These are phyloP conservation scores for Xylaria sp. DNA, from an alignment of 2,329 filamentous ascomycete genomes.

Conservation along the genomic window DNA sequence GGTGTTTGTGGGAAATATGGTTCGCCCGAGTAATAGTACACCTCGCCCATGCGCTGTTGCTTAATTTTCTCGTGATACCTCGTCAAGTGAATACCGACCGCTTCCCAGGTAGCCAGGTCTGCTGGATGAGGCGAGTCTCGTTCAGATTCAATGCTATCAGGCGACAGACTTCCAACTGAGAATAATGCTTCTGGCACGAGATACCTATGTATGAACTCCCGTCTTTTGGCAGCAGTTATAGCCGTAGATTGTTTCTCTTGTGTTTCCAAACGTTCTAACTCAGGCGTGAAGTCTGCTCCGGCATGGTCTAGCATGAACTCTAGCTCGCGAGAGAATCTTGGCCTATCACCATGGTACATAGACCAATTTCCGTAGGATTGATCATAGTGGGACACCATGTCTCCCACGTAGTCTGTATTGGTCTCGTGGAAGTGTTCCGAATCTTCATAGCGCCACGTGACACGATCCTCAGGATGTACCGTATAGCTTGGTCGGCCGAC, in stretches of 20 bases:
- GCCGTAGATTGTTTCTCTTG: neutral
- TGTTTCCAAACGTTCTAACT: conserved; percentile 25
- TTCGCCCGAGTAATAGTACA: conserved; percentile 2
- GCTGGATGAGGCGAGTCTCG: conserved; percentile 34
- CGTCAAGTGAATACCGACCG: conserved; percentile 24
- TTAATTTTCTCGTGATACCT: conserved; percentile 14
- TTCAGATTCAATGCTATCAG: conserved; percentile 12
- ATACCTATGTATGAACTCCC: conserved; percentile 20
- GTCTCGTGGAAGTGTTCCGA: neutral
- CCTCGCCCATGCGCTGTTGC: neutral
- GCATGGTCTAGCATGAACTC: conserved; percentile 29
- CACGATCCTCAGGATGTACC: conserved; percentile 40
- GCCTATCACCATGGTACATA: conserved; percentile 11
- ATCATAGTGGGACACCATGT: conserved; percentile 23
- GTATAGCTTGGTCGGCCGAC: conserved; percentile 33
- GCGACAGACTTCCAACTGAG: neutral
- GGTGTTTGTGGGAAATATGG: conserved; percentile 25
- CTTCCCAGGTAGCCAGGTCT: conserved; percentile 36
- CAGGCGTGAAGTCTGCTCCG: conserved; percentile 16
- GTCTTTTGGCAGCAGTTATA: conserved; percentile 3
- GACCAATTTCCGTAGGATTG: conserved; percentile 22
- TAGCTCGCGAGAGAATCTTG: conserved; percentile 23
- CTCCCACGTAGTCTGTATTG: conserved; percentile 12
- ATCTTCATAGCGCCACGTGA: conserved; percentile 38
- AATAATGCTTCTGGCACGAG: conserved; percentile 26